Base-by-base conservation (phyloP, 2,329 filamentous ascomycete species). In the Alternaria gaisen region DNA sequence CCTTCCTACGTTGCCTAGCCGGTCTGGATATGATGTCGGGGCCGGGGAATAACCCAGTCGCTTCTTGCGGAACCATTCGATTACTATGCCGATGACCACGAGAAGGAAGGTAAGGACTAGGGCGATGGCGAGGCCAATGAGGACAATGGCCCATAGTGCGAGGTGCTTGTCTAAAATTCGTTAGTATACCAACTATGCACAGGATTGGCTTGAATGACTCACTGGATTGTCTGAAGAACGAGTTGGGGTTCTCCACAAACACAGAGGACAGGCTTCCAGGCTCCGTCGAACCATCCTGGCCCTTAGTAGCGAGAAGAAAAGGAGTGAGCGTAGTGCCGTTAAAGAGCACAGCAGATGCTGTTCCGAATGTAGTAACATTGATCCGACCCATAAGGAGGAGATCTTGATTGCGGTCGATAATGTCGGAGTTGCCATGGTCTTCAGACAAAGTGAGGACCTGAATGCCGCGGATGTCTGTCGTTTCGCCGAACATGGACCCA, bases 371-470 rank as follows among this genome's bases (percentile, higher is more conserved):
- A 0, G 90, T 87, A 18, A 98, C 84, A 66, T 88, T 85, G 67
- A 99, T 87, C 54, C 90, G 87, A 40, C 95, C 95, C n/a, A 92
- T 92, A 51, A 98, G 83, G 80, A 99, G 86, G 36, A 99, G 86
- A 4, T 88, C 85, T 75, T 95, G 88, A 63, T 88, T 83, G 18
- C 85, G 80, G 53, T 88, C 84, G 16, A 99, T 80, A 7, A 93
- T 82, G 38, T 86, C 80, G 2, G 86, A 88, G 14, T 83, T 80
- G 36, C 82, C 86, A 75, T 98, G 95, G 16, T 87, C 80, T 50
- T 89, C 80, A 1, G 86, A 90, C 20, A 96, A 78, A 4, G 87
- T 86, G 68, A 98, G 89, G 59, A 98, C 84, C 73, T 98, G 94
- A 6, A 99, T 83, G 63, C 92, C 91, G 54, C 88, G 89, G 66